Conservation (phyloP, 1,284 basidiomycete genomes). For the Farysia itapuensis region DNA sequence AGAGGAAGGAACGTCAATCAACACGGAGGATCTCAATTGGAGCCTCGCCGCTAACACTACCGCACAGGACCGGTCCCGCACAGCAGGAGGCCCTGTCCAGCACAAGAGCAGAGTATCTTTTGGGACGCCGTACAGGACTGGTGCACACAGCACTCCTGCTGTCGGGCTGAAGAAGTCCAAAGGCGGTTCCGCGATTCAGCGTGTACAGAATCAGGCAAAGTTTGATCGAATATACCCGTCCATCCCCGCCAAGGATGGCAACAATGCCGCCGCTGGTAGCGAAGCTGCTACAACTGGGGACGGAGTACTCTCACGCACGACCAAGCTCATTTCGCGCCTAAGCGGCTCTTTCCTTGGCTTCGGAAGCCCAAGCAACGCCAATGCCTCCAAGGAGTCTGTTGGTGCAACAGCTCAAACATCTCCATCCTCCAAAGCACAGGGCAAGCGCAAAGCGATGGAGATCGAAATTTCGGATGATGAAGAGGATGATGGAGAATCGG, state of each 20-base stretch:
- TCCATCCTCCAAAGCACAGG: background rate
- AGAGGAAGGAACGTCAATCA: background rate
- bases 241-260: constrained; percentile 4
- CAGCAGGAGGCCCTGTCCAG: too few species aligned
- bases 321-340: constrained; percentile 20
- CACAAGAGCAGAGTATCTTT: constrained; percentile 12
- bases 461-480: background rate
- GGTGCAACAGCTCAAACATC: background rate
- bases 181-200: background rate
- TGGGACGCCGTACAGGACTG: constrained; percentile 29
- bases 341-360: constrained; percentile 24
- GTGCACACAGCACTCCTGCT: constrained; percentile 33
- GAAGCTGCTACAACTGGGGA: background rate
- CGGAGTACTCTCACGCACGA: constrained; percentile 10
- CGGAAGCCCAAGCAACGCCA: background rate
- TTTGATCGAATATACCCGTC: constrained; percentile 10
- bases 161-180: constrained; percentile 6
- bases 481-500: background rate
- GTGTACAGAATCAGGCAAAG: constrained; percentile 1
- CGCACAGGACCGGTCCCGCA: too few species aligned
- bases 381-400: background rate
- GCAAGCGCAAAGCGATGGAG: background rate
- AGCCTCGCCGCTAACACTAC: constrained; percentile 11
- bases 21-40: constrained; percentile 32
- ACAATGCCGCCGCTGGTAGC: background rate